Evolutionary conservation across 2,329 filamentous ascomycete species (phyloP).

Genomic region (Aspergillus sp.): DNA sequence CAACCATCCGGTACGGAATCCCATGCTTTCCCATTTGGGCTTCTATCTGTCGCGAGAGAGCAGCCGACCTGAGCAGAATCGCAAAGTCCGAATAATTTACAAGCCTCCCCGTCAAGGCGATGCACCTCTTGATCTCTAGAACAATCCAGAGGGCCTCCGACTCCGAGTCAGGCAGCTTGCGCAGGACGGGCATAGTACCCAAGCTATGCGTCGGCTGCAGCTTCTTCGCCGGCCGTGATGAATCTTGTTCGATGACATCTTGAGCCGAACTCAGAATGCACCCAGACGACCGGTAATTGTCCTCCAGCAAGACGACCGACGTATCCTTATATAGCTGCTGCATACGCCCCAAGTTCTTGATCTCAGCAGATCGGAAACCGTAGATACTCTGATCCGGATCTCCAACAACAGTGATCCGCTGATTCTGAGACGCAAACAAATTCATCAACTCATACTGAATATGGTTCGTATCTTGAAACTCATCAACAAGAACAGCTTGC

Average conservation of each 20-base stretch:
- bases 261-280: conserved; percentile 79
- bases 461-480: conserved; percentile 96
- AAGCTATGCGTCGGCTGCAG: conserved; percentile 77
- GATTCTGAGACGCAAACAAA: conserved; percentile 71
- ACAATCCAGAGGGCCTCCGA: conserved; percentile 88
- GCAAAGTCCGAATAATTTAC: conserved; percentile 77
- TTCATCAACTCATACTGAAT: conserved; percentile 95
- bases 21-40: conserved; percentile 75
- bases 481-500: conserved; percentile 88
- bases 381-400: conserved; percentile 99
- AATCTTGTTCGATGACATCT: conserved; percentile 88
- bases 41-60: conserved; percentile 83
- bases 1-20: conserved; percentile 89
- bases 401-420: conserved; percentile 88
- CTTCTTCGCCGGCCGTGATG: conserved; percentile 73
- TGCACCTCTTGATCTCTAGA: conserved; percentile 72
- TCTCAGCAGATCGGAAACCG: conserved; percentile 90
- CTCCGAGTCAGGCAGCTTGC: conserved; percentile 68
- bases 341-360: conserved; percentile 81
- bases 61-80: conserved; percentile 81
- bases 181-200: conserved; percentile 78
- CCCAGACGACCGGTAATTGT: conserved; percentile 92
- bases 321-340: conserved; percentile 74
- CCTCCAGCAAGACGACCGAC: conserved; percentile 79
- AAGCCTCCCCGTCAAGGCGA: conserved; percentile 71